phyloP scores from a whole-genome alignment of 768 basidiomycete species.

The Clitopilus passeckerianus region DNA sequence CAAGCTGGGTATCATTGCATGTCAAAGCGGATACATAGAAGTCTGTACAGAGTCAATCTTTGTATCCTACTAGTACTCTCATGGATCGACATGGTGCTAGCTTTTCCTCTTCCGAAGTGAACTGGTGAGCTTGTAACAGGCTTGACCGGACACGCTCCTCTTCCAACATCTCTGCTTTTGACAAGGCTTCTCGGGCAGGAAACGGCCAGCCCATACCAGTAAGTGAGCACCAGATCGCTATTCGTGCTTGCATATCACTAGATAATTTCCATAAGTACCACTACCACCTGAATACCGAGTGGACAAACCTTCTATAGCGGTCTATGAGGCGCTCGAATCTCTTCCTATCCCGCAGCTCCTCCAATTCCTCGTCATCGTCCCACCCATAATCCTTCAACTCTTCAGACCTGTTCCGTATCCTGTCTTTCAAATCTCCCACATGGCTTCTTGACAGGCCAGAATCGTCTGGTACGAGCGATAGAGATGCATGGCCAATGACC shows the following conservation, averaged over 20 bases:
- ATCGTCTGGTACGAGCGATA: constrained; percentile 59
- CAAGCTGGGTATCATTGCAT: too few species aligned
- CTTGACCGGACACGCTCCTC: constrained; percentile 58
- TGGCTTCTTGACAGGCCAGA: constrained; percentile 64
- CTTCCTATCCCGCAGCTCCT: constrained; percentile 48
- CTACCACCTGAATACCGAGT: constrained; percentile 21
- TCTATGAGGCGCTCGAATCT: constrained; percentile 59
- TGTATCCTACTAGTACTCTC: constrained; percentile 59
- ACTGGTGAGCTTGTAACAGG: constrained; percentile 53
- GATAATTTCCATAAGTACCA: neutral
- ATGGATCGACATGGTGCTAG: constrained; percentile 53
- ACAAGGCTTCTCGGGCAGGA: constrained; percentile 56
- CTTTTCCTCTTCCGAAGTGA: constrained; percentile 47
- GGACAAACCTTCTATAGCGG: constrained; percentile 47
- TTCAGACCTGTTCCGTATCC: constrained; percentile 50
- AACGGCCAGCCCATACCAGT: constrained; percentile 53
- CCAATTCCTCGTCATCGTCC: constrained; percentile 63
- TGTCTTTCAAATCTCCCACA: constrained; percentile 73
- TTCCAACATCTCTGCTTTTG: constrained; percentile 66
- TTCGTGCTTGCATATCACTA: constrained; percentile 64
- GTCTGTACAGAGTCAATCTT: constrained; percentile 20
- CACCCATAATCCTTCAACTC: constrained; percentile 59
- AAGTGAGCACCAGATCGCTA: constrained; percentile 62
- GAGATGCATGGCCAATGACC: constrained; percentile 68
- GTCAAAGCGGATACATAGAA: too few species aligned